Base-by-base conservation (phyloP, 805 yeast species). In the Blastobotrys mokoenaii region DNA sequence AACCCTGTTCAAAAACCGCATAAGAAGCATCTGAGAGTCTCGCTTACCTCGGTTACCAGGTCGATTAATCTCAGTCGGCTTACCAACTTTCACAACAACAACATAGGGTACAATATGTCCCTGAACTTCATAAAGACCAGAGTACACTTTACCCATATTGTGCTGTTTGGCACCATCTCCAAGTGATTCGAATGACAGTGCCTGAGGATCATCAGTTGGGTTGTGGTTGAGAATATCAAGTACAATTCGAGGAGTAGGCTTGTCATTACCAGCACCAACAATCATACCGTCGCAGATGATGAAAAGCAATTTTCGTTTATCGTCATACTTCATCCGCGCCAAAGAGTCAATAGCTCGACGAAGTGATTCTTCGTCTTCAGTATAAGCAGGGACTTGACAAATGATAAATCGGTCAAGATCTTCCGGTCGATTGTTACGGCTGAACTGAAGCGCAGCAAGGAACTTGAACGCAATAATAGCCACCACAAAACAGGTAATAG, bases 1-100 rank as follows among this genome's bases (percentile, higher is more conserved):
- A 17, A 77, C 80, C 46, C 77, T 70, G 60, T 77, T 80, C 56
- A 77, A 63, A 64, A 76, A 77, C 11, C 79, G 65, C 82, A 77
- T 77, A 54, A 77, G 64, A 36, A 77, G 62, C 63, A 77, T 69
- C 59, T 77, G 82, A 14, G 82, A 74, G 56, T 77, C 82, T 57
- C 82, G 77, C 61, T 77, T 77, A 59, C 82, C 82, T 57, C 82
- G 70, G 60, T 77, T 77, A 49, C 82, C 82, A 11, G 82, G 82
- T 41, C 73, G 61, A 46, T 69, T 69, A 11, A 71, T 73, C 58
- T 77, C 82, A 9, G 70, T 73, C 2, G 81, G 79, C 27, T 78
- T 74, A 38, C 82, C 82, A 46, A 79, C 77, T 60, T 77, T 77
- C 40, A 77, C 81, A 45, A 77, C 59, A 3, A 74, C 74, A 40